Evolutionary conservation across 805 yeast species (phyloP).

Genomic region (Spathaspora boniae): DNA sequence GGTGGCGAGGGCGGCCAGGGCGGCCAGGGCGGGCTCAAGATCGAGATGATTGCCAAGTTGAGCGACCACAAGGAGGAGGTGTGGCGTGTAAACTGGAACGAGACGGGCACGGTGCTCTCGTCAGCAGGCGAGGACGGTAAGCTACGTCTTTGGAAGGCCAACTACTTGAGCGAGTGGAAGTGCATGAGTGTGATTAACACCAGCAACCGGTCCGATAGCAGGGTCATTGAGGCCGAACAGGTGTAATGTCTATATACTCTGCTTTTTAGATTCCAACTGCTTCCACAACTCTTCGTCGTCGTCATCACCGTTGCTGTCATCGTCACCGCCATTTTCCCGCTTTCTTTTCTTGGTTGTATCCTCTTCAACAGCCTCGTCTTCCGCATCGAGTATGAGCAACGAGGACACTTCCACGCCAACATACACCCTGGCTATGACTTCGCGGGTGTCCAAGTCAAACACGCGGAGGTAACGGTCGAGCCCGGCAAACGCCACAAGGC

Average conservation of each 20-base stretch:
- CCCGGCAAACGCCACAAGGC: constrained; percentile 68
- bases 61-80: constrained; percentile 84
- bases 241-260: neutral
- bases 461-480: constrained; percentile 84
- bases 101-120: constrained; percentile 87
- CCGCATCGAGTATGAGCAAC: constrained; percentile 49
- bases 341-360: constrained; percentile 19
- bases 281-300: constrained; percentile 37
- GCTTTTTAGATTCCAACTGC: constrained; percentile 26
- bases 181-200: constrained; percentile 70
- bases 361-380: constrained; percentile 34
- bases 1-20: no score
- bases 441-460: constrained; percentile 59
- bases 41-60: constrained; percentile 63
- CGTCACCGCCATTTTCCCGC: constrained; percentile 18
- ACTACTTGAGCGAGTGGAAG: constrained; percentile 80
- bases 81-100: constrained; percentile 95
- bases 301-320: constrained; percentile 24
- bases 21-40: constrained; percentile 33
- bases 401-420: constrained; percentile 67
- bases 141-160: constrained; percentile 87
- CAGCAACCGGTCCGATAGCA: constrained; percentile 22
- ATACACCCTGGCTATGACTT: constrained; percentile 66
- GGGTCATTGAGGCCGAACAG: constrained; percentile 14
- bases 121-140: constrained; percentile 96